Base-by-base conservation (phyloP, 1,284 basidiomycete species). In the Amylostereum areolatum region DNA sequence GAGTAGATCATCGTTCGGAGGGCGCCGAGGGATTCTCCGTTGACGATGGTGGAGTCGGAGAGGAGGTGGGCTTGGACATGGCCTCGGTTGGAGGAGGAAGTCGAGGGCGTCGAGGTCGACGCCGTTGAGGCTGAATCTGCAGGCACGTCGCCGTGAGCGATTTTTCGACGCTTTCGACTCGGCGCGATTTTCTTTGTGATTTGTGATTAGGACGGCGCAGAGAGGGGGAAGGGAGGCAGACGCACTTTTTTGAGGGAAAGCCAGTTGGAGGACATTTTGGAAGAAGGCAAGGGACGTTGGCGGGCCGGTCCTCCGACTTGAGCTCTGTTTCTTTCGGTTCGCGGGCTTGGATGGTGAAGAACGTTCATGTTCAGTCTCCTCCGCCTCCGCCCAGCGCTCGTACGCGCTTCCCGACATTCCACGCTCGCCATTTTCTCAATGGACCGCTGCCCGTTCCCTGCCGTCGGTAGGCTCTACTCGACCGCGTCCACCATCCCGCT, bases 1-100 rank as follows among this genome's bases (percentile, higher is more conserved):
- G 47, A 32, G 25, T 44, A 43, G 39, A 55, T 50, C 43, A 55
- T 43, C 25, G 48, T 39, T 29, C 54, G 53, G 25, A 55, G 47
- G 5, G 33, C 40, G 12, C 43, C 35, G 5, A 52, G 46, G 1
- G 40, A 45, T 30, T 55, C 46, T 24, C 30, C 31, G 35, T 53
- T 49, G 5, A 43, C 41, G 24, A 40, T 6, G 6, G 48, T 35
- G 30, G 33, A 11, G 9, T 45, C 43, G 8, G 36, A 18, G 42
- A 45, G 42, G 32, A 39, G 48, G 32, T 27, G 35, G 28, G 40
- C n/a, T 10, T 35, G 27, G 29, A 50, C 30, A 27, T 24, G 31
- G 44, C 28, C 27, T 39, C 27, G 5, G 37, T 39, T 39, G 7
- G 11, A 43, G 25, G 12, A 43, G 24, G 30, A 28, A 12, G 41